These are phyloP conservation scores for Mycena alexandri DNA, from an alignment of 768 basidiomycete genomes.

Conservation along the genomic window DNA sequence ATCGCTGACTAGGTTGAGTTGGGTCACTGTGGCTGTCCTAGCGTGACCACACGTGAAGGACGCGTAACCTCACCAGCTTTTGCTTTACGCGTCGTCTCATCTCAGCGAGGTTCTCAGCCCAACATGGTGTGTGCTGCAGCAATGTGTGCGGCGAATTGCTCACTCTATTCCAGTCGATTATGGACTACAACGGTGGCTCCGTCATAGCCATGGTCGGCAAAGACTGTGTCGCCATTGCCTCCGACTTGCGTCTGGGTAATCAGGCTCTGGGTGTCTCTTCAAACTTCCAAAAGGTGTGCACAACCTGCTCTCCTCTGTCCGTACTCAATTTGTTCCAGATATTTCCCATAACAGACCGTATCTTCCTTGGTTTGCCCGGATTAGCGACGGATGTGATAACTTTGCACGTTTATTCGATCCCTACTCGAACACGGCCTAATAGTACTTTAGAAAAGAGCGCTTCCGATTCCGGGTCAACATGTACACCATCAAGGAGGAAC, in stretches of 20 bases:
- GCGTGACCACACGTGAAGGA: constrained; percentile 51
- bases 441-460: constrained; percentile 76
- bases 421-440: constrained; percentile 19
- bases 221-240: constrained; percentile 98
- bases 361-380: constrained; percentile 92
- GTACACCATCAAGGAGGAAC: constrained; percentile 99
- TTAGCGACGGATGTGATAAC: constrained; percentile 95
- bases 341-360: constrained; percentile 93
- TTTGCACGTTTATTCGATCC: constrained; percentile 64
- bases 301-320: background rate
- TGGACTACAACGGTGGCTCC: constrained; percentile 97
- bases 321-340: constrained; percentile 66
- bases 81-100: constrained; percentile 33
- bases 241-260: constrained; percentile 91
- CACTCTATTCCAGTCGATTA: constrained; percentile 74
- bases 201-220: constrained; percentile 99
- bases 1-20: too few relatives aligned
- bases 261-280: constrained; percentile 88
- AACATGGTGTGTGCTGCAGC: constrained; percentile 55
- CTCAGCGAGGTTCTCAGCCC: constrained; percentile 36
- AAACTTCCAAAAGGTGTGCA: constrained; percentile 92
- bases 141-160: constrained; percentile 16
- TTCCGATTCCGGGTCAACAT: constrained; percentile 97
- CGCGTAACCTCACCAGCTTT: constrained; percentile 54
- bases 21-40: too few relatives aligned